Percentiles rank a stretch among this genome's conserved stretches.
These are phyloP conservation scores for Saraca asoca DNA, from an alignment of 331 rosid species.

Conservation along the genomic window DNA sequence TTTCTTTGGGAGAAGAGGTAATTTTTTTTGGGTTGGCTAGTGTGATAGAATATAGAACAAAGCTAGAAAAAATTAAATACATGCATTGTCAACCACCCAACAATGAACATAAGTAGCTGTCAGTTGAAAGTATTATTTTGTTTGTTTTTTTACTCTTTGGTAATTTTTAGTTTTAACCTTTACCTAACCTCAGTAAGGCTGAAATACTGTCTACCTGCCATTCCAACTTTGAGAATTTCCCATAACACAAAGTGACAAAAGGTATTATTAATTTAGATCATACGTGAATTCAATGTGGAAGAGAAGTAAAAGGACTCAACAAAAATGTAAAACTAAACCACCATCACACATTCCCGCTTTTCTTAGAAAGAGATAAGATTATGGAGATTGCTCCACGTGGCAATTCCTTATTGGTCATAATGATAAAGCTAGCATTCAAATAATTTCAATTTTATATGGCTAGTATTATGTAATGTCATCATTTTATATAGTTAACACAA, in stretches of 20 bases:
- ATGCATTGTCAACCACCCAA: constrained; percentile 23
- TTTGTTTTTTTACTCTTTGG: background rate
- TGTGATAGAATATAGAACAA: too few relatives aligned
- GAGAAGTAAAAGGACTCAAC: background rate
- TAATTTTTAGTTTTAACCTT: constrained; percentile 7
- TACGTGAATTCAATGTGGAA: constrained; percentile 18
- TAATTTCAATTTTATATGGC: constrained; percentile 40
- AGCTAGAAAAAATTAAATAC: background rate
- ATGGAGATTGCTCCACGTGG: constrained; percentile 56
- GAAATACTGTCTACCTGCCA: too few relatives aligned
- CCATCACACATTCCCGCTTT: constrained; percentile 55
- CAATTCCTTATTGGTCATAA: constrained; percentile 42
- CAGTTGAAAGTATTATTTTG: constrained; percentile 9
- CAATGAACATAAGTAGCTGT: constrained; percentile 32
- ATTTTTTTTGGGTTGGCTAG: too few relatives aligned
- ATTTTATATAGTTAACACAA: constrained; percentile 6
- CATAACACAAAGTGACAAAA: too few relatives aligned
- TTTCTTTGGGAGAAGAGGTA: too few relatives aligned
- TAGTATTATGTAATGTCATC: constrained; percentile 39
- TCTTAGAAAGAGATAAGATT: constrained; percentile 54
- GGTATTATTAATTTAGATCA: constrained; percentile 8
- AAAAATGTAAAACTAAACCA: constrained; percentile 33
- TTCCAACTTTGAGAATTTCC: too few relatives aligned
- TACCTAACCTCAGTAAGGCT: too few relatives aligned
- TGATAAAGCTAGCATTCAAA: constrained; percentile 56